Percentiles rank a stretch among this genome's conserved stretches.
phyloP scores from a whole-genome alignment of 768 basidiomycete genomes.

The Cystofilobasidium capitatum region DNA sequence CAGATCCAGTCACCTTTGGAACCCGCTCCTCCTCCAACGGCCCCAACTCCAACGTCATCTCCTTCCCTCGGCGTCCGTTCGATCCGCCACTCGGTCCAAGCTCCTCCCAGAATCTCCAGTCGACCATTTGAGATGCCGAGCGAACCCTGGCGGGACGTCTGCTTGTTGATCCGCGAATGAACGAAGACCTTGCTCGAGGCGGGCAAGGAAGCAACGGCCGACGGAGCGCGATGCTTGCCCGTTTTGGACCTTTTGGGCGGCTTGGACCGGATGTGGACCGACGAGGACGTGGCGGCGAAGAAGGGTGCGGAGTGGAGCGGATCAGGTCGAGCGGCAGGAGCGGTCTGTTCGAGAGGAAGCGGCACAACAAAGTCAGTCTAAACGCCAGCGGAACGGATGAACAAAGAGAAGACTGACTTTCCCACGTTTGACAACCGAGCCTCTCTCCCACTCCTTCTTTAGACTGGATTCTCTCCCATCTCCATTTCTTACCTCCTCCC shows the following conservation, averaged over 20 bases:
- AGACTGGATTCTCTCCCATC: no score
- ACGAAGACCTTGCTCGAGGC: neutral
- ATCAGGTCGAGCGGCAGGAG: neutral
- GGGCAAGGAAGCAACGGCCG: neutral
- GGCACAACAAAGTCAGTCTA: neutral
- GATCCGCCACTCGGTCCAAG: neutral
- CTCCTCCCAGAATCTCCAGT: neutral
- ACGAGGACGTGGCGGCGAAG: neutral
- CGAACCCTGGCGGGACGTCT: neutral
- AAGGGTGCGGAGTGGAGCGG: neutral
- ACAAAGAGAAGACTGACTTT: no score
- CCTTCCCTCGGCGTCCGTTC: neutral
- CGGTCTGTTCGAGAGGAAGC: neutral
- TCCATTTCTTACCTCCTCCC: no score
- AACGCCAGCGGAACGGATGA: neutral
- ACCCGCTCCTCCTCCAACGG: neutral
- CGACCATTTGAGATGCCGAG: neutral
- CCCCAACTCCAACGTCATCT: neutral
- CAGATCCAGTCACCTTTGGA: neutral
- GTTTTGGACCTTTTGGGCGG: neutral
- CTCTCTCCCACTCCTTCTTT: no score
- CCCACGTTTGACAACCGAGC: no score
- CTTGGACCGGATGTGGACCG: conserved; percentile 1
- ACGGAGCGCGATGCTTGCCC: neutral
- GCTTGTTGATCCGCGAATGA: neutral